phyloP scores from a whole-genome alignment of 352 stramenopile genomes.

The Phytophthora ramorum region DNA sequence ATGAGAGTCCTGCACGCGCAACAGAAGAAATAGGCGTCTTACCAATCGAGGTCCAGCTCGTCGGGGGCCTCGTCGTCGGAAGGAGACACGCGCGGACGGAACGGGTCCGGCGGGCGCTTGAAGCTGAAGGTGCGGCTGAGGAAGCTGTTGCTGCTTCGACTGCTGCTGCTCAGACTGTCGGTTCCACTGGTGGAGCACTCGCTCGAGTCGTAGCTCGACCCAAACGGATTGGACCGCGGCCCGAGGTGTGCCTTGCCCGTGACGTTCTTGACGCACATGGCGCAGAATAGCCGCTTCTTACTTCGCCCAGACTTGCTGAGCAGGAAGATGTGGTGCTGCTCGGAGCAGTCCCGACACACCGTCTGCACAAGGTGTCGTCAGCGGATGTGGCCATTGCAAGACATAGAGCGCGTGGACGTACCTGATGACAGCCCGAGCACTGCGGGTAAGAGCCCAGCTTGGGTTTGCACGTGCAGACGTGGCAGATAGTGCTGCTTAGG shows the following conservation, averaged over 20 bases:
- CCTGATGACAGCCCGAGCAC: constrained; percentile 48
- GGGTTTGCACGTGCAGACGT: constrained; percentile 38
- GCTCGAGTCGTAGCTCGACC: constrained; percentile 11
- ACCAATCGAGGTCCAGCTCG: constrained; percentile 36
- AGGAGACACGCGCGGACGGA: constrained; percentile 26
- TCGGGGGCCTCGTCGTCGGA: constrained; percentile 28
- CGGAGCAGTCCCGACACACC: constrained; percentile 49
- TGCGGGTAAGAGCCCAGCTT: constrained; percentile 33
- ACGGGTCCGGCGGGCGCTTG: constrained; percentile 26
- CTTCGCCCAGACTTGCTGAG: constrained; percentile 28
- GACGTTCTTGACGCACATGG: constrained; percentile 38
- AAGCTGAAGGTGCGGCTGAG: constrained; percentile 33
- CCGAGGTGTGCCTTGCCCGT: constrained; percentile 16
- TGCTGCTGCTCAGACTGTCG: constrained; percentile 25
- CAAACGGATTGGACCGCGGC: background rate
- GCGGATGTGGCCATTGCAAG: background rate
- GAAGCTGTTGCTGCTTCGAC: constrained; percentile 30
- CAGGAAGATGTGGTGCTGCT: constrained; percentile 38
- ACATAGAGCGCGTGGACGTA: constrained; percentile 13
- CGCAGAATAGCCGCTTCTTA: constrained; percentile 42
- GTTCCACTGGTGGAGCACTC: constrained; percentile 23
- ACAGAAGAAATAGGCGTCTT: background rate
- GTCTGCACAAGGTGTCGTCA: constrained; percentile 20
- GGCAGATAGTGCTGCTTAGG: constrained; percentile 34
- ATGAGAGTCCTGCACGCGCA: constrained; percentile 11